Percentiles rank a stretch among this genome's conserved stretches.
Evolutionary conservation across 2,329 filamentous ascomycete genomes (phyloP).

Genomic region (Pyricularia pennisetigena): DNA sequence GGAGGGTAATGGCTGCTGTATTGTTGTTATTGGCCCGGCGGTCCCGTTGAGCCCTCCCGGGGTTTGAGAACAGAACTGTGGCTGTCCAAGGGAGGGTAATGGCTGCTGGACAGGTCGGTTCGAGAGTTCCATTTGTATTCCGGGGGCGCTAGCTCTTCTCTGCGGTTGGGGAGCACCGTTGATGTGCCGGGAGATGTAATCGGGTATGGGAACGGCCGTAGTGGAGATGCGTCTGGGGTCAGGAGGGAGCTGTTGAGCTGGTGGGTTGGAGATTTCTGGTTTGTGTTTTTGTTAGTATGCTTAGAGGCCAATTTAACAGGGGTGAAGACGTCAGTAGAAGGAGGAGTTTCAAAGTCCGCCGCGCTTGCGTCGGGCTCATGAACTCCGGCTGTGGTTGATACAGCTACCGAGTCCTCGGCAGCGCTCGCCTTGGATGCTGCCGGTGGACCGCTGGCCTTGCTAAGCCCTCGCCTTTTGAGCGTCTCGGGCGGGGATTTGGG

Average conservation of each 20-base stretch:
- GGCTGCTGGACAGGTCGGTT: background rate
- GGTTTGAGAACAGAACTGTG: background rate
- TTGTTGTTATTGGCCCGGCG: background rate
- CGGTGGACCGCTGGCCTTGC: background rate
- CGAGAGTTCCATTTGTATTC: background rate
- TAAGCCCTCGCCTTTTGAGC: background rate
- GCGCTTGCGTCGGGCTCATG: background rate
- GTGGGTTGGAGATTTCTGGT: background rate
- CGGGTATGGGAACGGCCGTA: background rate
- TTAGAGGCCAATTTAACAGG: background rate
- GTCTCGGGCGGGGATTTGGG: background rate
- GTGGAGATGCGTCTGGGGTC: background rate
- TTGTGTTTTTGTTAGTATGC: background rate
- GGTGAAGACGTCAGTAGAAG: background rate
- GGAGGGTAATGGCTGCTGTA: background rate
- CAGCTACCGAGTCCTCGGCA: background rate
- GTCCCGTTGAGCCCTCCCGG: background rate
- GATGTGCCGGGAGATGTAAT: background rate
- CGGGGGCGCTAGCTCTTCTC: background rate
- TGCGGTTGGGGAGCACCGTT: background rate
- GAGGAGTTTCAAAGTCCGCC: background rate
- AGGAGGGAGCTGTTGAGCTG: background rate
- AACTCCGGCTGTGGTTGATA: background rate
- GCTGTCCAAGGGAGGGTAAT: background rate
- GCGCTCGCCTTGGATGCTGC: background rate